Conservation (phyloP, 352 stramenopile genomes). For the Phytopythium montanum region DNA sequence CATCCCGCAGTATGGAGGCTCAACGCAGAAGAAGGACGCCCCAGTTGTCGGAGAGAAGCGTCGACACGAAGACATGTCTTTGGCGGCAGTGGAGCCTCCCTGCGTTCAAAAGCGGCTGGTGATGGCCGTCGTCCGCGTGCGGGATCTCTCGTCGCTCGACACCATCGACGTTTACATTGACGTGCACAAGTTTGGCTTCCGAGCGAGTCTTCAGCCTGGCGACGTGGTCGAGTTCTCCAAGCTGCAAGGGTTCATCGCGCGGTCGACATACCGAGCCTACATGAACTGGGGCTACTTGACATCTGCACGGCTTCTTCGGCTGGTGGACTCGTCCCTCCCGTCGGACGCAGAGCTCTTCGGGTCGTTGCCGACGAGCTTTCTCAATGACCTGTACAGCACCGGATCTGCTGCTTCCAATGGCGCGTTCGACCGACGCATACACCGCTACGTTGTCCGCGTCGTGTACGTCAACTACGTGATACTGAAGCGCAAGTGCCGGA, state of each 20-base stretch:
- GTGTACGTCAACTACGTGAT: constrained; percentile 77
- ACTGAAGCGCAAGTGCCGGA: constrained; percentile 60
- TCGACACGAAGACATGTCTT: background rate
- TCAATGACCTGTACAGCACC: constrained; percentile 45
- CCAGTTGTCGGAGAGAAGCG: constrained; percentile 7
- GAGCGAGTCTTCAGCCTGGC: constrained; percentile 23
- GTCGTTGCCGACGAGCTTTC: constrained; percentile 29
- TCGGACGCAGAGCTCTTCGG: constrained; percentile 33
- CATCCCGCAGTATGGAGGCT: constrained; percentile 8
- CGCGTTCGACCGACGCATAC: constrained; percentile 40
- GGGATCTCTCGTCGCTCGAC: constrained; percentile 39
- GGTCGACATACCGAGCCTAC: constrained; percentile 59
- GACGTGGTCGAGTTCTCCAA: constrained; percentile 48
- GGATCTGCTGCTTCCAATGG: background rate
- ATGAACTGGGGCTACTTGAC: constrained; percentile 49
- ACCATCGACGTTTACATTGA: constrained; percentile 47
- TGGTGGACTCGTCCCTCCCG: background rate
- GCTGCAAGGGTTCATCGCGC: constrained; percentile 50
- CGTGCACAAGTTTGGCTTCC: constrained; percentile 32
- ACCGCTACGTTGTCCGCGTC: constrained; percentile 57
- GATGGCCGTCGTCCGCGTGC: constrained; percentile 29
- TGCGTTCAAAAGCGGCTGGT: constrained; percentile 9
- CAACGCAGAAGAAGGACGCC: background rate
- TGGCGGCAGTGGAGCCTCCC: background rate
- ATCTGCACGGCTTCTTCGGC: constrained; percentile 10